Conservation (phyloP, 2,329 filamentous ascomycete species). For the Phaeosphaeriaceae sp. region DNA sequence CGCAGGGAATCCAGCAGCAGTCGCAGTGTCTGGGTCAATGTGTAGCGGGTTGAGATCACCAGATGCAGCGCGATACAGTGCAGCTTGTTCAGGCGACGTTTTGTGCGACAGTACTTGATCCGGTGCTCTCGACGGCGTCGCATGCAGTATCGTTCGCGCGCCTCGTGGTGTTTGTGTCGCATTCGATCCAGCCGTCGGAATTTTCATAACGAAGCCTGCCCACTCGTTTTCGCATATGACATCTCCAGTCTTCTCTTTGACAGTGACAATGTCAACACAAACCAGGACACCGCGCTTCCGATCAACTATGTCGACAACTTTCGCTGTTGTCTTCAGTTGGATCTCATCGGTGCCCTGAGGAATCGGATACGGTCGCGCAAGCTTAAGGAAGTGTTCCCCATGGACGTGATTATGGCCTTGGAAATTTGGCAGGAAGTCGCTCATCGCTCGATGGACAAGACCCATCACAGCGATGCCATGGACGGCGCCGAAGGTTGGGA, state of each 20-base stretch:
- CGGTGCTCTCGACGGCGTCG: constrained; percentile 7
- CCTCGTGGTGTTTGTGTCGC: constrained; percentile 6
- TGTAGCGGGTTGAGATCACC: constrained; percentile 18
- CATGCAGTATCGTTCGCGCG: constrained; percentile 5
- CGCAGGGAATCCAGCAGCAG: constrained; percentile 14
- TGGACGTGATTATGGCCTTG: constrained; percentile 18
- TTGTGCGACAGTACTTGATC: constrained; percentile 10
- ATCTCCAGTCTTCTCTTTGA: constrained; percentile 2
- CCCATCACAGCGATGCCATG: constrained; percentile 18
- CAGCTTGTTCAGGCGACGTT: constrained; percentile 17
- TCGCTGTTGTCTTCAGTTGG: constrained; percentile 11
- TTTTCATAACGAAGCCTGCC: constrained; percentile 14
- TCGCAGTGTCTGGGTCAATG: constrained; percentile 18
- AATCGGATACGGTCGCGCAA: constrained; percentile 13
- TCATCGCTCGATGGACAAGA: constrained; percentile 13
- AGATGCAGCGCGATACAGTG: constrained; percentile 19
- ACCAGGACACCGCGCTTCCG: constrained; percentile 10
- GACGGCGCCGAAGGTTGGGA: constrained; percentile 17
- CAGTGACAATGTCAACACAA: constrained; percentile 14
- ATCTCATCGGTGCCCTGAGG: constrained; percentile 2
- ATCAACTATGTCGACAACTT: constrained; percentile 14
- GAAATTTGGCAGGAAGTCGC: constrained; percentile 17
- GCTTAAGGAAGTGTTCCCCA: constrained; percentile 15
- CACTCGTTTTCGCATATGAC: constrained; percentile 18
- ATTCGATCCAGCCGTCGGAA: constrained; percentile 8